Base-by-base conservation (phyloP, 1,139 yeast genomes). In the Scheffersomyces segobiensis region DNA sequence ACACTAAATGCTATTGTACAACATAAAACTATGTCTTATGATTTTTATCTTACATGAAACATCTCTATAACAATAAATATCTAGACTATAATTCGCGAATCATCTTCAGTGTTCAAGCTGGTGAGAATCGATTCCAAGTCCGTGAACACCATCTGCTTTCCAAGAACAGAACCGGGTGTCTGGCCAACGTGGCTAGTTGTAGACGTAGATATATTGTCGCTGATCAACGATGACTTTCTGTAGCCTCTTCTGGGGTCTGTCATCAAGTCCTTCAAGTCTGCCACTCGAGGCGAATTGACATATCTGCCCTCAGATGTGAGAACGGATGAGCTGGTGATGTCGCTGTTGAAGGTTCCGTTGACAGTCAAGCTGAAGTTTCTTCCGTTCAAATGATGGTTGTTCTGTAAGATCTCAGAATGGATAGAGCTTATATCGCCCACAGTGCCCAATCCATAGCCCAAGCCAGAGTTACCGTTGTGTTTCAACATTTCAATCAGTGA, bases 261-360 rank as follows among this genome's bases (percentile, higher is more conserved):
- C 61, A 80, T 68, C n/a, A 72, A 74, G 53, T 76, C 81, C 61
- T 80, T 78, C 60, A 83, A 72, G 59, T 83, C 85, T n/a, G 79
- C 69, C 1, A 82, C 84, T 61, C 77, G 76, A 10, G 85, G 84
- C 7, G 76, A 67, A 53, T 66, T 62, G 53, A 65, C 53, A 26
- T 49, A 58, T 20, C 61, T 60, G 3, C 57, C 61, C 22, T 60
- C 63, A 7, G 56, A 52, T 20, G 60, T 55, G n/a, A 52, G 59
- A n/a, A 71, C 59, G 3, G 79, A 71, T 1, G 71, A 72, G 58
- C 61, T 67, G n/a, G 68, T 56, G 56, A 58, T 53, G 53, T 67
- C 69, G 39, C 60, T 22, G n/a, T 22, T 46, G 52, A 50, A 50
- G 8, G 46, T 26, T 19, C 55, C 53, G 46, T 32, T 56, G 5